Base-by-base conservation (phyloP, 2,329 filamentous ascomycete species). In the Dothistroma pini region DNA sequence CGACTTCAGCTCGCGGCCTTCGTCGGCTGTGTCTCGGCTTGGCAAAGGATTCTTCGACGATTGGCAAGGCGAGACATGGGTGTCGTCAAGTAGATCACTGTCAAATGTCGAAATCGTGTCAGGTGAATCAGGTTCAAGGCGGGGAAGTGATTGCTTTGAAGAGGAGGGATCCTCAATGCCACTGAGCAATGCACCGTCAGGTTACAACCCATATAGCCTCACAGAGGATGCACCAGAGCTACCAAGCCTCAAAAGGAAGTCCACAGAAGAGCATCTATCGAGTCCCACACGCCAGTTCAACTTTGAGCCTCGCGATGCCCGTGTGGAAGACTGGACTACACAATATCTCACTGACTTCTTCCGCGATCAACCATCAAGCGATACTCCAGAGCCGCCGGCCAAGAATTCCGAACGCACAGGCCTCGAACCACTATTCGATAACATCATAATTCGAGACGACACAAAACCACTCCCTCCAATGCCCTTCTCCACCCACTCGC, bases 291-390 rank as follows among this genome's bases (percentile, higher is more conserved):
- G 51, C 25, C 16, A n/a, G 16, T 35, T 35, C n/a, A 21, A 35
- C 31, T 54, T 61, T 21, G 54, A 38, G 31, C 60, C 64, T 35
- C 58, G 62, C 25, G 64, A 66, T 14, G 55, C 61, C 19, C 56
- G 59, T 51, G 58, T 63, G 3, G 54, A 61, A 41, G 59, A 51
- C 16, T 56, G 60, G 21, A 59, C 62, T 16, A 48, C 58, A 1
- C 54, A 59, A 10, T 62, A 60, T 16, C 47, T 64, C 3, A 54
- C 60, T 2, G 58, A 57, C 21, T 64, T 59, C 38, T 58, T 62
- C n/a, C 47, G 58, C 32, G 58, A 58, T 29, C 58, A 63, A 2
- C 64, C 64, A 21, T 47, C 57, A 11, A 53, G 25, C 51, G 51
- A 53, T 3, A 53, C 9, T 14, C 51, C 51, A 32, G 51, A 53